Evolutionary conservation across 768 basidiomycete species (phyloP).

Genomic region (Mycena galericulata): DNA sequence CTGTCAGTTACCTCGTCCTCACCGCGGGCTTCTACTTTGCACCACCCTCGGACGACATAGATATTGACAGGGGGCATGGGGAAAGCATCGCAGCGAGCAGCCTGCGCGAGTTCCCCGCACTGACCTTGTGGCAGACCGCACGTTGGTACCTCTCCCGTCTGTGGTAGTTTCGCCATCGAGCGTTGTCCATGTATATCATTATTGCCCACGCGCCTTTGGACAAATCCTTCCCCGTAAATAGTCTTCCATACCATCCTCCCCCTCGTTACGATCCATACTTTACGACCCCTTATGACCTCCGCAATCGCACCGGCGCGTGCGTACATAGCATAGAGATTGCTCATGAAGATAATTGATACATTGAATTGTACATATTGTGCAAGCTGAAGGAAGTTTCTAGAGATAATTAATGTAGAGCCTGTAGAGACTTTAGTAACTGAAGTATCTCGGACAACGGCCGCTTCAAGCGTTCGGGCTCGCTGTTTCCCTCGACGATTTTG

Average conservation of each 20-base stretch:
- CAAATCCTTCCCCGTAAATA: slow-evolving; percentile 10
- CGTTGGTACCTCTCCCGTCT: slow-evolving; percentile 50
- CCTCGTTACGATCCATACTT: slow-evolving; percentile 24
- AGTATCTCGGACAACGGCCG: slow-evolving; percentile 57
- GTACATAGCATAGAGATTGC: slow-evolving; percentile 23
- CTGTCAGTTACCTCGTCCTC: slow-evolving; percentile 88
- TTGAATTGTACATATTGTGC: slow-evolving; percentile 6
- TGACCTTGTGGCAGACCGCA: slow-evolving; percentile 54
- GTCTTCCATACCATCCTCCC: not conserved
- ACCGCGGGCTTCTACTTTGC: slow-evolving; percentile 94
- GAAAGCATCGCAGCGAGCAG: slow-evolving; percentile 17
- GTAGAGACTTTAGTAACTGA: slow-evolving; percentile 55
- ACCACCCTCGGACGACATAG: slow-evolving; percentile 60
- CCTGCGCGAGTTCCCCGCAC: slow-evolving; percentile 50
- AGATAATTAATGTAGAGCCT: slow-evolving; percentile 56
- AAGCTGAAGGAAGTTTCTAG: too few species aligned
- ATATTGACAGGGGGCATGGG: slow-evolving; percentile 46
- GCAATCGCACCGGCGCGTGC: slow-evolving; percentile 3
- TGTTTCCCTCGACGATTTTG: slow-evolving; percentile 67
- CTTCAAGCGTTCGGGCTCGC: slow-evolving; percentile 68
- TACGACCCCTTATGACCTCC: slow-evolving; percentile 31
- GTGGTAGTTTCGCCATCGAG: slow-evolving; percentile 22
- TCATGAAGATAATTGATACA: slow-evolving; percentile 25
- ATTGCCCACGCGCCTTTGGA: slow-evolving; percentile 25
- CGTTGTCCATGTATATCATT: slow-evolving; percentile 39